These are phyloP conservation scores for Collybiopsis confluens DNA, from an alignment of 768 basidiomycete genomes.

Conservation along the genomic window DNA sequence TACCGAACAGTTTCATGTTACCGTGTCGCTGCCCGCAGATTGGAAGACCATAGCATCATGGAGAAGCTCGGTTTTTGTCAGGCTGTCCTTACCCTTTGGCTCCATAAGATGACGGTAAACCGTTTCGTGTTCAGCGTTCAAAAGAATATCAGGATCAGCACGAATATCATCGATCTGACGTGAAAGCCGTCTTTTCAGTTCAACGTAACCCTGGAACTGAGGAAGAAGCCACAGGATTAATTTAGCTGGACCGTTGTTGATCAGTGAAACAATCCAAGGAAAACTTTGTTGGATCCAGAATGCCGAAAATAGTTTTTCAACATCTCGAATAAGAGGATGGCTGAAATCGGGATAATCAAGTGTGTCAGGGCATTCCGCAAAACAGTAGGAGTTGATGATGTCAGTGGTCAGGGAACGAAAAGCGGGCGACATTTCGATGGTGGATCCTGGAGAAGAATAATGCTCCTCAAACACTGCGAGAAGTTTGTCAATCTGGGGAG, in stretches of 20 bases:
- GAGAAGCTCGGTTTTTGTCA: not conserved
- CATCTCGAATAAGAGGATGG: slow-evolving; percentile 7
- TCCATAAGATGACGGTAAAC: slow-evolving; percentile 6
- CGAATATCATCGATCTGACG: slow-evolving; percentile 3
- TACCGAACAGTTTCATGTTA: no score
- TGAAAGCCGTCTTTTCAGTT: not conserved
- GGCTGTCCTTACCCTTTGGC: not conserved
- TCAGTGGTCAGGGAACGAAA: slow-evolving; percentile 15
- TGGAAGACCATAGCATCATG: slow-evolving; percentile 3
- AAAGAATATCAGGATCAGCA: not conserved
- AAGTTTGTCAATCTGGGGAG: slow-evolving; percentile 7
- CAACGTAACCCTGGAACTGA: not conserved
- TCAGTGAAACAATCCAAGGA: not conserved
- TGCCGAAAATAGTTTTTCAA: not conserved
- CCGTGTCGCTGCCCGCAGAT: slow-evolving; percentile 21
- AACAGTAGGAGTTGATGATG: slow-evolving; percentile 16
- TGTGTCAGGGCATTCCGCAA: slow-evolving; percentile 10
- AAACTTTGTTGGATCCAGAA: slow-evolving; percentile 5
- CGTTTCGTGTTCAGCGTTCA: slow-evolving; percentile 6
- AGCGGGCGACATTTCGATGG: slow-evolving; percentile 12
- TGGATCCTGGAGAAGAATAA: not conserved
- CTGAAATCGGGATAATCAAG: slow-evolving; percentile 11
- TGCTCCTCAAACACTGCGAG: not conserved
- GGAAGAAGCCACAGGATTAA: not conserved
- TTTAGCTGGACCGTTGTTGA: not conserved